These are phyloP conservation scores for Clonostachys byssicola DNA, from an alignment of 2,329 filamentous ascomycete species.

Conservation along the genomic window DNA sequence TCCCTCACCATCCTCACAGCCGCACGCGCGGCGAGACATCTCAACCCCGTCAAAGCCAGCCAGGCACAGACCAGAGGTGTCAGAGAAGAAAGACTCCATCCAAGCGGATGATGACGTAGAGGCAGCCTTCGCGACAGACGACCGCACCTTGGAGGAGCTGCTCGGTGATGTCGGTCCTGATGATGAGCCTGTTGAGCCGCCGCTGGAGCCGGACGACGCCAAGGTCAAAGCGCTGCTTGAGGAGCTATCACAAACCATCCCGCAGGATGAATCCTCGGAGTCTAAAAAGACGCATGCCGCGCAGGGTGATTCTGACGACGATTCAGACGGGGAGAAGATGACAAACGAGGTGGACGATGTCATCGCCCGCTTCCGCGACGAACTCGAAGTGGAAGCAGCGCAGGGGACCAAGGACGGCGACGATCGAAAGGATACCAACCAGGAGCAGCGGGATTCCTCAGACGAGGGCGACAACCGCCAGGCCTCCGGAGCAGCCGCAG, in stretches of 20 bases:
- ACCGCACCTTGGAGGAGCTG: slow-evolving; percentile 48
- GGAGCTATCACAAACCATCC: slow-evolving; percentile 25
- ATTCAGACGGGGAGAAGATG: slow-evolving; percentile 50
- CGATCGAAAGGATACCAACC: too few species aligned
- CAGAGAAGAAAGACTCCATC: background rate
- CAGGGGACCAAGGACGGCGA: slow-evolving; percentile 2
- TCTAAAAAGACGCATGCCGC: background rate
- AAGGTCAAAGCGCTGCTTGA: slow-evolving; percentile 28
- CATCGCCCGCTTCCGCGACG: slow-evolving; percentile 40
- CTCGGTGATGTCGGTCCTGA: slow-evolving; percentile 35
- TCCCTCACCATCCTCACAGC: background rate
- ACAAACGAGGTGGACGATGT: slow-evolving; percentile 34
- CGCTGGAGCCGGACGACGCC: slow-evolving; percentile 17
- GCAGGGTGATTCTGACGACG: slow-evolving; percentile 19
- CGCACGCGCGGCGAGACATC: background rate
- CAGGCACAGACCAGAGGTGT: background rate
- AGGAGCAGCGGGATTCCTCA: background rate
- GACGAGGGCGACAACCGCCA: background rate
- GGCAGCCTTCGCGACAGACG: slow-evolving; percentile 39
- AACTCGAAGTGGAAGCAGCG: slow-evolving; percentile 28
- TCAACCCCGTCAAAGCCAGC: too few species aligned
- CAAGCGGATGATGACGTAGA: slow-evolving; percentile 27
- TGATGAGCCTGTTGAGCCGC: slow-evolving; percentile 12
- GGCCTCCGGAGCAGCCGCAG: slow-evolving; percentile 5
- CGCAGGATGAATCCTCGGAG: slow-evolving; percentile 12